These are phyloP conservation scores for Neurospora sp. DNA, from an alignment of 495 filamentous ascomycete genomes.

Conservation along the genomic window DNA sequence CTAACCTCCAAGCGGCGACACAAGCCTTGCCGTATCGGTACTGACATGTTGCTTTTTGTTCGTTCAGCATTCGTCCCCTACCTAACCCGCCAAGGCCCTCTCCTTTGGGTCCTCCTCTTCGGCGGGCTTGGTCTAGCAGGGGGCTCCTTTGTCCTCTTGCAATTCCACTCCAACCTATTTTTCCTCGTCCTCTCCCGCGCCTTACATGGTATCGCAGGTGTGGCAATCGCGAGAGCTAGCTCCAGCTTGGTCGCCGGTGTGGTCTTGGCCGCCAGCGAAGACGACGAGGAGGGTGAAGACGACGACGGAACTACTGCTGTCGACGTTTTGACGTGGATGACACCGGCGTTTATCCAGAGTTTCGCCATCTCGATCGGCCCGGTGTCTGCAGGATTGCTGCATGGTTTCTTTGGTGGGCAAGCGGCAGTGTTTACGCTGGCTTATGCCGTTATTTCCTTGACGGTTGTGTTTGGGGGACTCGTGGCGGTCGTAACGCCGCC, in stretches of 20 bases:
- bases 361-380: slow-evolving; percentile 15
- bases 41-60: neutral
- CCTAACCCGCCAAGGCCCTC: slow-evolving; percentile 6
- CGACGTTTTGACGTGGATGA: slow-evolving; percentile 4
- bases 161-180: slow-evolving; percentile 7
- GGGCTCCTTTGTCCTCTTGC: slow-evolving; percentile 13
- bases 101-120: slow-evolving; percentile 5
- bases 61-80: slow-evolving; percentile 15
- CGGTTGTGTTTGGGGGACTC: slow-evolving; percentile 4
- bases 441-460: slow-evolving; percentile 11
- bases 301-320: neutral
- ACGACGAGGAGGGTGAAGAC: neutral
- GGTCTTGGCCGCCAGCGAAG: neutral
- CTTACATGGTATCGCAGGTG: slow-evolving; percentile 17
- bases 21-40: neutral
- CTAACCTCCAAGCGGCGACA: neutral
- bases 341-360: slow-evolving; percentile 15
- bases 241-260: slow-evolving; percentile 7
- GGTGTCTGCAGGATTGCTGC: slow-evolving; percentile 7
- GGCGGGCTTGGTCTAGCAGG: slow-evolving; percentile 12
- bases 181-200: slow-evolving; percentile 14
- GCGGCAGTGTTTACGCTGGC: slow-evolving; percentile 14
- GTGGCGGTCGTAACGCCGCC: neutral
- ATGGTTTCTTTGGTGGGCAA: slow-evolving; percentile 5
- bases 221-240: slow-evolving; percentile 10